Evolutionary conservation across 2,329 filamentous ascomycete genomes (phyloP).

Genomic region (Penicillium brasilianum): DNA sequence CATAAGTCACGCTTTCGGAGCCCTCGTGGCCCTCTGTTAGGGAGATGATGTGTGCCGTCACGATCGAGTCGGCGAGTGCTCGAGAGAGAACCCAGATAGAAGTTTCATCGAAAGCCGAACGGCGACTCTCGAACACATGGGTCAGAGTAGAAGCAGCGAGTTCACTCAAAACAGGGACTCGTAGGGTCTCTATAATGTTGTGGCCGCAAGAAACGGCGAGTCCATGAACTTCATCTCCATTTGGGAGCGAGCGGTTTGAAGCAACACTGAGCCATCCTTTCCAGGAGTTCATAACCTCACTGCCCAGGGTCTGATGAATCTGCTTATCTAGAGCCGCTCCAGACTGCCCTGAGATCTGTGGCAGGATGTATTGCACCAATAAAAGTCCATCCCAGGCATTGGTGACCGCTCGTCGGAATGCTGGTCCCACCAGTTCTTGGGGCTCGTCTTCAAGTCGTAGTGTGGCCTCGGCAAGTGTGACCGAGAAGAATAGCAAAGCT

Average conservation of each 20-base stretch:
- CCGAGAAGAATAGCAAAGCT: slow-evolving; percentile 46
- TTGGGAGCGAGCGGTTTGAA: slow-evolving; percentile 26
- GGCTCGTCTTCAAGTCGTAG: slow-evolving; percentile 27
- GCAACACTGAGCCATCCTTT: slow-evolving; percentile 45
- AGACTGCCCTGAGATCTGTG: slow-evolving; percentile 36
- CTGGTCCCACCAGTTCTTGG: slow-evolving; percentile 18
- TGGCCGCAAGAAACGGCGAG: slow-evolving; percentile 41
- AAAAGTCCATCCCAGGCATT: slow-evolving; percentile 46
- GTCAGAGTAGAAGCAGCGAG: slow-evolving; percentile 28
- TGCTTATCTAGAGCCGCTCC: slow-evolving; percentile 34
- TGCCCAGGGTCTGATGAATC: slow-evolving; percentile 45
- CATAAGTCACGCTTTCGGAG: slow-evolving; percentile 45
- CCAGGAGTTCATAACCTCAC: slow-evolving; percentile 30
- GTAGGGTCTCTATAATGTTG: slow-evolving; percentile 38
- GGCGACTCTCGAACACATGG: slow-evolving; percentile 29
- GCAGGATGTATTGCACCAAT: slow-evolving; percentile 44
- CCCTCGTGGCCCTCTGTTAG: slow-evolving; percentile 45
- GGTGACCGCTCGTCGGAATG: slow-evolving; percentile 24
- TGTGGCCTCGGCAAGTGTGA: slow-evolving; percentile 49
- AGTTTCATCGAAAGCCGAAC: slow-evolving; percentile 25
- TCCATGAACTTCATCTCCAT: slow-evolving; percentile 15
- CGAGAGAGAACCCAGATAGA: slow-evolving; percentile 38
- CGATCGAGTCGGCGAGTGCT: slow-evolving; percentile 39
- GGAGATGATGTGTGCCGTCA: slow-evolving; percentile 39
- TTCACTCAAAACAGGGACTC: slow-evolving; percentile 26